Conservation (phyloP, 1,139 yeast genomes). For the Chernovozyma aurita region DNA sequence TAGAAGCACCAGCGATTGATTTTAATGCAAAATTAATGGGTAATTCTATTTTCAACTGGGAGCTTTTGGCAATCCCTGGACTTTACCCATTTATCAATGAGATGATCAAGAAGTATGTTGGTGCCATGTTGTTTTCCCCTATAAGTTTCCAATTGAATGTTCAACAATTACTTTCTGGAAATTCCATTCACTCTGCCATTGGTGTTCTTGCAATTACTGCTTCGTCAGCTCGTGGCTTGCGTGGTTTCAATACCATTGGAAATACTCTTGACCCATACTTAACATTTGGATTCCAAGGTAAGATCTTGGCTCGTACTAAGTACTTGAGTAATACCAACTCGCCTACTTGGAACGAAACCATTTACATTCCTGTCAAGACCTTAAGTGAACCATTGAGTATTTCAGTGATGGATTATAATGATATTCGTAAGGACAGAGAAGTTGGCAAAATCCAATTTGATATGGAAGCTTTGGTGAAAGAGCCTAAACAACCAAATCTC, state of each 20-base stretch:
- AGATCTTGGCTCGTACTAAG: constrained; percentile 61
- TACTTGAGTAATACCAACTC: constrained; percentile 57
- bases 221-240: constrained; percentile 62
- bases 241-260: constrained; percentile 64
- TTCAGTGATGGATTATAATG: constrained; percentile 69
- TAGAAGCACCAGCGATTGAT: constrained; percentile 86
- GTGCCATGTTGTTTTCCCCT: constrained; percentile 84
- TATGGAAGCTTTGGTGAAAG: constrained; percentile 59
- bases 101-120: constrained; percentile 79
- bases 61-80: constrained; percentile 82
- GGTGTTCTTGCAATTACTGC: constrained; percentile 77
- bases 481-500: constrained; percentile 48
- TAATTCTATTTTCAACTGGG: constrained; percentile 81
- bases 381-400: constrained; percentile 78
- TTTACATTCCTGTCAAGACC: constrained; percentile 65
- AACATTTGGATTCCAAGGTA: constrained; percentile 58
- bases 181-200: constrained; percentile 72
- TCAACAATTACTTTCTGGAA: constrained; percentile 86
- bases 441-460: constrained; percentile 79
- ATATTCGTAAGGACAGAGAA: constrained; percentile 70
- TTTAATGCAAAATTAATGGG: constrained; percentile 70
- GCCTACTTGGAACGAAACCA: constrained; percentile 84
- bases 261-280: constrained; percentile 89
- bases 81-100: constrained; percentile 74
- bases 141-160: constrained; percentile 88